Percentiles rank a stretch among this genome's conserved stretches.
phyloP scores from a whole-genome alignment of 495 filamentous ascomycete species.

The Lepidopterella palustris region DNA sequence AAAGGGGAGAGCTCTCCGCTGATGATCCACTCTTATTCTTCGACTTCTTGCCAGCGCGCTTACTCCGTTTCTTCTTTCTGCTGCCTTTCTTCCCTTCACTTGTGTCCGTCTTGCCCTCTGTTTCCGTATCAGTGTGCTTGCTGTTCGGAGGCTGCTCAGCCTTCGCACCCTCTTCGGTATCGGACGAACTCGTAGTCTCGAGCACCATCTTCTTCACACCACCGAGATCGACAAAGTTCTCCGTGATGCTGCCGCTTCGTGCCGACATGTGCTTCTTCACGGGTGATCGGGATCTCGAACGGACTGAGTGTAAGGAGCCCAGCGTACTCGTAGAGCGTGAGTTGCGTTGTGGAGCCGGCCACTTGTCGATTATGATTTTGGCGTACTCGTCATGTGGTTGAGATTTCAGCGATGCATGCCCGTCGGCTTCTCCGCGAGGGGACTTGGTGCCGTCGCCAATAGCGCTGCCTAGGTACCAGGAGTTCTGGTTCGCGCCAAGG shows the following conservation, averaged over 20 bases:
- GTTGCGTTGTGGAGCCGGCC: neutral
- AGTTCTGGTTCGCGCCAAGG: constrained; percentile 27
- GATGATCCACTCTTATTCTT: neutral
- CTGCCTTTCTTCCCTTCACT: too few species aligned
- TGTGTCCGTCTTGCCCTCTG: neutral
- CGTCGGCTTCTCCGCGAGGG: neutral
- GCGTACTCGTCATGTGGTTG: constrained; percentile 3
- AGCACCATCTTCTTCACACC: constrained; percentile 82
- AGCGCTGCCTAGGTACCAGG: neutral
- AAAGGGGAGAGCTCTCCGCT: constrained; percentile 1
- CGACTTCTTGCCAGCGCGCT: constrained; percentile 27
- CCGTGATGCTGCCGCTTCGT: constrained; percentile 81
- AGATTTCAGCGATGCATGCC: constrained; percentile 13
- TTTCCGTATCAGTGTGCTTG: neutral
- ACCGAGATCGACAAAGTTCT: constrained; percentile 74
- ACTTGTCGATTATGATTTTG: constrained; percentile 7
- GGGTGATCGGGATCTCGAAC: constrained; percentile 7
- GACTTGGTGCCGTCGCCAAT: constrained; percentile 9
- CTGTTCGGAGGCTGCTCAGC: neutral
- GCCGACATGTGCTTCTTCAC: constrained; percentile 46
- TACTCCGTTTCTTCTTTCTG: constrained; percentile 26
- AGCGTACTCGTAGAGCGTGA: constrained; percentile 18
- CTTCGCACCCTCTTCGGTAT: constrained; percentile 19
- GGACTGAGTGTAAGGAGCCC: constrained; percentile 20
- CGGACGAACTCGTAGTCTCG: constrained; percentile 57